phyloP scores from a whole-genome alignment of 352 stramenopile genomes.

The Phytopythium aichiense region DNA sequence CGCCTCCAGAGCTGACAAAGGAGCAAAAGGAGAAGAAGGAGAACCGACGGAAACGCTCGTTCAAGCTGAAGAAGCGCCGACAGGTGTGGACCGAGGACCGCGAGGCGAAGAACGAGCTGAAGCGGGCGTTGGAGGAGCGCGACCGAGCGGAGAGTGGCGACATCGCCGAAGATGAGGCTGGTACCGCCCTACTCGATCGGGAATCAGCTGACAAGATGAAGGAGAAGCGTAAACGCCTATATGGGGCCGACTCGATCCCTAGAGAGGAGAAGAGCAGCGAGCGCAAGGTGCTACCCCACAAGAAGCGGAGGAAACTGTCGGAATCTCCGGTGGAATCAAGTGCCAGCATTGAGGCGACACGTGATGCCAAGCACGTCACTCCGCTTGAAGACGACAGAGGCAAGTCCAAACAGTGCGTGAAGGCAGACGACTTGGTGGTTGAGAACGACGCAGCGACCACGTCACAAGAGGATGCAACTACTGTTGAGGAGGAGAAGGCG shows the following conservation, averaged over 20 bases:
- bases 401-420: background rate
- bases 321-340: background rate
- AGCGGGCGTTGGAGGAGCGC: background rate
- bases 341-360: background rate
- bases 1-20: background rate
- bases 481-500: background rate
- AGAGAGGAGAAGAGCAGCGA: background rate
- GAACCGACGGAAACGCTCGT: background rate
- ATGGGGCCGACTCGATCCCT: background rate
- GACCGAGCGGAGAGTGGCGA: background rate
- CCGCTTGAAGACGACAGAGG: background rate
- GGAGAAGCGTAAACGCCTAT: background rate
- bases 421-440: background rate
- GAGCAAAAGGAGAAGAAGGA: background rate
- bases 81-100: background rate
- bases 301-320: constrained; percentile 2
- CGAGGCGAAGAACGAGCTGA: background rate
- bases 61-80: constrained; percentile 2
- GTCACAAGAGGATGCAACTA: background rate
- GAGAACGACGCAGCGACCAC: background rate
- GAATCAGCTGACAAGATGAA: background rate
- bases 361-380: background rate
- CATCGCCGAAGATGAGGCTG: background rate
- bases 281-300: background rate
- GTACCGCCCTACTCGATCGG: background rate